A percentile compares a stretch with the other conserved stretches of the same genome.
Conservation (phyloP, 176 grass and related monocot species). For the Cenchrus americanus region DNA sequence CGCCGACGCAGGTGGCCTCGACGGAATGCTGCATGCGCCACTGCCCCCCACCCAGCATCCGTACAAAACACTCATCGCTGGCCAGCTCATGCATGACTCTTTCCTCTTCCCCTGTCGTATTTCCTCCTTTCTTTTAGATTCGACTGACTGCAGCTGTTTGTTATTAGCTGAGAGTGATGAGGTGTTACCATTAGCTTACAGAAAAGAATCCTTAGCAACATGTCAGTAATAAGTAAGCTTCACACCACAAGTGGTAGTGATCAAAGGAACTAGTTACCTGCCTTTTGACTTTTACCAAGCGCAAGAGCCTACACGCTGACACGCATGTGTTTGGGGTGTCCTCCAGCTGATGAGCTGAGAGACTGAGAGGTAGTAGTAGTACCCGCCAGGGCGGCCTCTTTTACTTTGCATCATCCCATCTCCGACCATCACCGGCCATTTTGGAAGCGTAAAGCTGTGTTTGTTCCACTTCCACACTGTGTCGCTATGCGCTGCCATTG, state of each 20-base stretch:
- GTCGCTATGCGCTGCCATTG: neutral
- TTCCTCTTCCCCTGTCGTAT: too few species aligned
- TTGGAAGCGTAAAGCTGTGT: constrained; percentile 37
- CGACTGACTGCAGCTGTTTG: neutral
- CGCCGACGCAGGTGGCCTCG: constrained; percentile 7
- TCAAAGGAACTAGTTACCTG: neutral
- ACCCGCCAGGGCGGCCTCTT: neutral
- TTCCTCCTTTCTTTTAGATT: neutral
- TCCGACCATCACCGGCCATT: neutral
- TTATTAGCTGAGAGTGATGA: too few species aligned
- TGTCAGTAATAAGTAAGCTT: neutral
- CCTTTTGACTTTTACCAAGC: constrained; percentile 44
- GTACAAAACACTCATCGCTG: neutral
- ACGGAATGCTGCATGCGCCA: neutral
- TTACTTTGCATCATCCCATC: constrained; percentile 34
- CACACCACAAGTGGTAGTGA: neutral
- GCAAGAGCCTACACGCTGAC: neutral
- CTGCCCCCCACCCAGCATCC: too few species aligned
- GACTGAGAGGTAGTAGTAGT: neutral
- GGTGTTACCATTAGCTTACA: too few species aligned
- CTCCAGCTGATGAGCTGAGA: neutral
- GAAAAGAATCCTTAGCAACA: too few species aligned
- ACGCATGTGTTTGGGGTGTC: neutral
- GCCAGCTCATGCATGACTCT: neutral
- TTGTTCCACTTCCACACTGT: neutral